phyloP scores from a whole-genome alignment of 306 rosid species.

The Calophaca sinica region DNA sequence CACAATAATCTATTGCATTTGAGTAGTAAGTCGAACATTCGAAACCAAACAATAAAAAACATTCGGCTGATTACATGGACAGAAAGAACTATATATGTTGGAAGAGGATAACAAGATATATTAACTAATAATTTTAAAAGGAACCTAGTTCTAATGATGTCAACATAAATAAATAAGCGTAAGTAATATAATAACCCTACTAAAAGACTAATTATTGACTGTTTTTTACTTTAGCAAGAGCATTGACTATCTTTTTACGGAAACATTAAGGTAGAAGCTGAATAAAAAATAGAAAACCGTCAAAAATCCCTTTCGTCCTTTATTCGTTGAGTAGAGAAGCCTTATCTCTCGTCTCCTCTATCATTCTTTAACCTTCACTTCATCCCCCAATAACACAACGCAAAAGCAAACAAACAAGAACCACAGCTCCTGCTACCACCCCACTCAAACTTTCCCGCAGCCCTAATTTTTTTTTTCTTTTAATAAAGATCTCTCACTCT shows the following conservation, averaged over 20 bases:
- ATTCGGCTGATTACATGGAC: conserved; percentile 5
- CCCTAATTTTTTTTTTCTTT: not conserved
- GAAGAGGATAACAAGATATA: not conserved
- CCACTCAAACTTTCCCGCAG: not conserved
- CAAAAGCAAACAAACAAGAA: not conserved
- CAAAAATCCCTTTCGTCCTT: conserved; percentile 53
- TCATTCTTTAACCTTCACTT: too few relatives aligned
- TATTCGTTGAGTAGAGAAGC: conserved; percentile 42
- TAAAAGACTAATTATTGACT: conserved; percentile 35
- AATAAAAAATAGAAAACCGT: conserved; percentile 16
- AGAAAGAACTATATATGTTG: not conserved
- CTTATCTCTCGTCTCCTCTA: conserved; percentile 46
- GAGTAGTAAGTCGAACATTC: conserved; percentile 11
- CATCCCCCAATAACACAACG: not conserved
- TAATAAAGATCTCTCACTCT: not conserved
- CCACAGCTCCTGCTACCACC: conserved; percentile 6
- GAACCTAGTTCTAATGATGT: conserved; percentile 19
- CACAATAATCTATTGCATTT: conserved; percentile 17
- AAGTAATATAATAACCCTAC: too few relatives aligned
- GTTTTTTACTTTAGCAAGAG: not conserved
- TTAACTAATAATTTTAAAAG: not conserved
- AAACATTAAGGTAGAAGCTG: not conserved
- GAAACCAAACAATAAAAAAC: not conserved
- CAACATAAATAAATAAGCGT: not conserved
- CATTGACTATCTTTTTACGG: conserved; percentile 19